These are phyloP conservation scores for Bruguiera sexangula DNA, from an alignment of 345 rosid species.

Conservation along the genomic window DNA sequence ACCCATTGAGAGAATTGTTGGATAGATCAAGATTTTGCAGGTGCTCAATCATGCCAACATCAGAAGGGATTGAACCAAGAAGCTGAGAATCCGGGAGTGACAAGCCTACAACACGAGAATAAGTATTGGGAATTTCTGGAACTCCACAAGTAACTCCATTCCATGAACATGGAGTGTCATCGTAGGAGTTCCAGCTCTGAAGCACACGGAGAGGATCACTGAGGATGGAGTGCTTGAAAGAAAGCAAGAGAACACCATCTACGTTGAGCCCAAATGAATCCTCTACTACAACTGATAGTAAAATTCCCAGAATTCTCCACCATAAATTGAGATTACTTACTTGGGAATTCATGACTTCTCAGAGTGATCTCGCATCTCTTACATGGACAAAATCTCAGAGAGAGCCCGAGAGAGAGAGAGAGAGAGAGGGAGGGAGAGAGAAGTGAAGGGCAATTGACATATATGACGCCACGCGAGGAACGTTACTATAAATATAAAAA, in stretches of 20 bases:
- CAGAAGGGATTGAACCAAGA: slow-evolving; percentile 68
- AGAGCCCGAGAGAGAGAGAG: slow-evolving; percentile 10
- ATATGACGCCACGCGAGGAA: slow-evolving; percentile 53
- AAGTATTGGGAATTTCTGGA: slow-evolving; percentile 19
- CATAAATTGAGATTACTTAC: slow-evolving; percentile 27
- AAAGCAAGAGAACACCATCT: slow-evolving; percentile 76
- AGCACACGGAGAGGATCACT: slow-evolving; percentile 64
- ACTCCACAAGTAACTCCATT: slow-evolving; percentile 58
- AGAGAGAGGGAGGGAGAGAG: neutral
- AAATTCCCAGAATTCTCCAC: slow-evolving; percentile 26
- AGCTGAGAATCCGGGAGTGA: slow-evolving; percentile 66
- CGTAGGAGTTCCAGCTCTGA: slow-evolving; percentile 53
- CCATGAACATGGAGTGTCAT: slow-evolving; percentile 81
- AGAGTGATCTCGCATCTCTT: slow-evolving; percentile 39
- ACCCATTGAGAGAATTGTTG: slow-evolving; percentile 73
- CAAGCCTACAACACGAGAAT: slow-evolving; percentile 50
- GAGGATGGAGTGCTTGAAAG: slow-evolving; percentile 62
- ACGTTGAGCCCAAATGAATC: slow-evolving; percentile 44
- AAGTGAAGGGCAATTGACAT: slow-evolving; percentile 24
- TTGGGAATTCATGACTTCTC: slow-evolving; percentile 43
- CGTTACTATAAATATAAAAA: slow-evolving; percentile 8
- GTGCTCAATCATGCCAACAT: slow-evolving; percentile 48
- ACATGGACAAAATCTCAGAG: slow-evolving; percentile 1
- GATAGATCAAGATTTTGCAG: slow-evolving; percentile 71
- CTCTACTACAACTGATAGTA: slow-evolving; percentile 12